phyloP scores from a whole-genome alignment of 495 filamentous ascomycete genomes.

The Aspergillus olivimuriae region DNA sequence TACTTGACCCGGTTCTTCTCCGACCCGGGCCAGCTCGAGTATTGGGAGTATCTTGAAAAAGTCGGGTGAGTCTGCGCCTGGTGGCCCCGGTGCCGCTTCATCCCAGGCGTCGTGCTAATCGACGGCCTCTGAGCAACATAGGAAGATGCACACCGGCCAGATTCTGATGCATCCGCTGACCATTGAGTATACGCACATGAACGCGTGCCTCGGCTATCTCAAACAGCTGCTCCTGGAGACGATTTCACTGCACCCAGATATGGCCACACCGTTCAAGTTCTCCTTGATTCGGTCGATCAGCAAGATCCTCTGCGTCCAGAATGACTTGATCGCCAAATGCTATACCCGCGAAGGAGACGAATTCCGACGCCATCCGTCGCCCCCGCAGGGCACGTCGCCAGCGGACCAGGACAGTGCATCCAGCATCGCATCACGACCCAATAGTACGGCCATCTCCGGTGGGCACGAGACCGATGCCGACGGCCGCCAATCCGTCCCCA shows the following conservation, averaged over 20 bases:
- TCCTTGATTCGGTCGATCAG: conserved; percentile 48
- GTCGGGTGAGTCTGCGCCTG: conserved; percentile 35
- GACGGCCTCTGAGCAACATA: background rate
- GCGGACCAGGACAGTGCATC: background rate
- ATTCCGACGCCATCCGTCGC: conserved; percentile 31
- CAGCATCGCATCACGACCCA: too few species aligned
- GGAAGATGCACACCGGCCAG: conserved; percentile 9
- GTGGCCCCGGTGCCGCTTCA: background rate
- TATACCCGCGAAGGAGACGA: conserved; percentile 44
- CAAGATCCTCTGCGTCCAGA: conserved; percentile 55
- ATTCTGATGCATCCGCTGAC: conserved; percentile 30
- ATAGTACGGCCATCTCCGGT: too few species aligned
- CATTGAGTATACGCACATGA: conserved; percentile 60
- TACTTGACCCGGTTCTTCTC: conserved; percentile 56
- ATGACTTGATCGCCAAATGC: conserved; percentile 62
- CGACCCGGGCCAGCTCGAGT: conserved; percentile 53
- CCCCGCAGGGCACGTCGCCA: background rate
- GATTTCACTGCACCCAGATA: conserved; percentile 44
- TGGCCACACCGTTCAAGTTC: conserved; percentile 42
- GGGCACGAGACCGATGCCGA: too few species aligned
- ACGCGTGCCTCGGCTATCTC: conserved; percentile 54
- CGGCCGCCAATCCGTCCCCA: too few species aligned
- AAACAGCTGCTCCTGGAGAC: conserved; percentile 55
- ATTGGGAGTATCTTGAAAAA: conserved; percentile 62
- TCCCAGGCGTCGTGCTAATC: background rate